These are phyloP conservation scores for Bodo saltans DNA, from an alignment of 78 protist species.

Conservation along the genomic window DNA sequence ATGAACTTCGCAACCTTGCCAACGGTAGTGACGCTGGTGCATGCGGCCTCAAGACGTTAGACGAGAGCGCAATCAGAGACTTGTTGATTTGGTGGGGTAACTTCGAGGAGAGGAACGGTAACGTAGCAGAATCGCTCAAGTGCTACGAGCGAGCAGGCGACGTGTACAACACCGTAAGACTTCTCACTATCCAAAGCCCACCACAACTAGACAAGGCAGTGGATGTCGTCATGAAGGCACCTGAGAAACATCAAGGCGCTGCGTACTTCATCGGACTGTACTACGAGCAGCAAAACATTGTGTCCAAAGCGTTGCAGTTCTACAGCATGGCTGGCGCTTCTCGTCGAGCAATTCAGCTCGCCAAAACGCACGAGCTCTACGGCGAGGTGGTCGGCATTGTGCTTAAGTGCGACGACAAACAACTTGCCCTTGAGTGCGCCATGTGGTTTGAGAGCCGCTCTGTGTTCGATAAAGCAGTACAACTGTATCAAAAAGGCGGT, in stretches of 20 bases:
- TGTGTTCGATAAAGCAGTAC: constrained; percentile 50
- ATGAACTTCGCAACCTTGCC: constrained; percentile 28
- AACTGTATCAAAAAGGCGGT: constrained; percentile 69
- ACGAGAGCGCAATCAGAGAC: background rate
- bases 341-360: constrained; percentile 63
- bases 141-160: constrained; percentile 53
- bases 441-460: constrained; percentile 31
- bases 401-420: constrained; percentile 19
- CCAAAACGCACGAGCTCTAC: constrained; percentile 40
- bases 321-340: constrained; percentile 37
- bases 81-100: constrained; percentile 61
- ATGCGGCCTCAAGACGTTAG: background rate
- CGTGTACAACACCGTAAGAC: constrained; percentile 43
- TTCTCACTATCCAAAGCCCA: constrained; percentile 24
- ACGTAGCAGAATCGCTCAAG: constrained; percentile 30
- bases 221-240: background rate
- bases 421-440: constrained; percentile 37
- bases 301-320: constrained; percentile 45
- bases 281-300: constrained; percentile 12
- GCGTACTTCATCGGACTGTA: constrained; percentile 54
- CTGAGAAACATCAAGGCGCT: constrained; percentile 20
- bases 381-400: constrained; percentile 42
- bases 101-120: constrained; percentile 38
- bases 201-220: constrained; percentile 7
- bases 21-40: background rate